These are phyloP conservation scores for Pleurotus giganteus DNA, from an alignment of 768 basidiomycete genomes.

Conservation along the genomic window DNA sequence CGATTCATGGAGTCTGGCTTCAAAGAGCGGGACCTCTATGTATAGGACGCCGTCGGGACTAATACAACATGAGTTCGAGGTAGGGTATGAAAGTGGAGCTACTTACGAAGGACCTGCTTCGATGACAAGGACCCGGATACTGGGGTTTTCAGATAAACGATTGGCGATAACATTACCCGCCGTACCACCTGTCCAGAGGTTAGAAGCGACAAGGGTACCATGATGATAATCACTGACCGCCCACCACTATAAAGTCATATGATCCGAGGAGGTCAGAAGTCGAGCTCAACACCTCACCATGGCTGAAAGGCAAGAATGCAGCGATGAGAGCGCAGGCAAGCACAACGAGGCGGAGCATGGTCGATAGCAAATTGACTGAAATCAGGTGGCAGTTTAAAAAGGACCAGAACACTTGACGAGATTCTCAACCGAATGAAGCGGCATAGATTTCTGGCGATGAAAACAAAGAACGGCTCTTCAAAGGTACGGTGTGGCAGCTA, in stretches of 20 bases:
- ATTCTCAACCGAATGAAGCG: no score
- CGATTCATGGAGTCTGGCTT: background rate
- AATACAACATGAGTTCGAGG: background rate
- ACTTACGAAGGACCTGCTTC: constrained; percentile 20
- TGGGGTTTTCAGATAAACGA: constrained; percentile 19
- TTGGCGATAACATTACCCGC: constrained; percentile 26
- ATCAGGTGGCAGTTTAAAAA: no score
- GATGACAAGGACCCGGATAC: constrained; percentile 22
- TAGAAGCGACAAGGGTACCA: no score
- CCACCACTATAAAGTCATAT: background rate
- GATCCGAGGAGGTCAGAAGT: background rate
- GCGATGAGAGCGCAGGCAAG: no score
- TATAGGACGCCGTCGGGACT: constrained; percentile 18
- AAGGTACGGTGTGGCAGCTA: no score
- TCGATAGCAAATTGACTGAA: no score
- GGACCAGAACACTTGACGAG: no score
- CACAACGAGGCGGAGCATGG: no score
- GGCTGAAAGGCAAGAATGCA: background rate
- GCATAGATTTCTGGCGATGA: no score
- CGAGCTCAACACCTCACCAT: background rate
- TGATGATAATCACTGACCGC: background rate
- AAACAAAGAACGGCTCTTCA: no score
- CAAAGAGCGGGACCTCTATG: constrained; percentile 13
- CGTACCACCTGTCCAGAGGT: constrained; percentile 19
- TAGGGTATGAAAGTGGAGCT: background rate